Conservation (phyloP, 805 yeast genomes). For the Komagataella phaffii region DNA sequence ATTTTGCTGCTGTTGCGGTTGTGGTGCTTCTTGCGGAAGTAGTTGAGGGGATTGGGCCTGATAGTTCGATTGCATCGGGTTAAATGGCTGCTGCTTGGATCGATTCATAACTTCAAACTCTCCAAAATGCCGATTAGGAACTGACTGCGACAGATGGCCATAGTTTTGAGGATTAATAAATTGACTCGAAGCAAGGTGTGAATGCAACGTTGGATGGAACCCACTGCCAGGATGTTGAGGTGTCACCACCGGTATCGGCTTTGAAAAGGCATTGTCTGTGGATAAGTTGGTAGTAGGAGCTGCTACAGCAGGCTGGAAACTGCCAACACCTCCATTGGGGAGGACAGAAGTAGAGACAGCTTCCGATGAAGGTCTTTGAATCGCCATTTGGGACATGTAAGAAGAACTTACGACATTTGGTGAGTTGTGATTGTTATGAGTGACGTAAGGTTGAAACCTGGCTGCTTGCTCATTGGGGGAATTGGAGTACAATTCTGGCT, state of each 20-base stretch:
- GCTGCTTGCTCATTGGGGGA: not conserved
- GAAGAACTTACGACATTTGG: constrained; percentile 35
- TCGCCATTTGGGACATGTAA: constrained; percentile 14
- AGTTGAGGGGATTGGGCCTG: constrained; percentile 1
- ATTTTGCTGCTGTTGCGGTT: constrained; percentile 5
- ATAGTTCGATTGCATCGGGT: not conserved
- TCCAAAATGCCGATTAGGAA: not conserved
- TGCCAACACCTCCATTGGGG: not conserved
- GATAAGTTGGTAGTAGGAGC: constrained; percentile 43
- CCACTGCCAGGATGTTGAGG: not conserved
- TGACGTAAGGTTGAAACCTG: constrained; percentile 4
- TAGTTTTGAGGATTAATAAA: not conserved
- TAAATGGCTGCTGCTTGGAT: not conserved
- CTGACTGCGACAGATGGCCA: not conserved
- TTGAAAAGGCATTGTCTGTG: constrained; percentile 30
- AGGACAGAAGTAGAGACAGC: not conserved
- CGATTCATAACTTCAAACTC: not conserved
- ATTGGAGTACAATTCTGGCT: not conserved
- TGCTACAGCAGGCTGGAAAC: constrained; percentile 26
- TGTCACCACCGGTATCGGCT: not conserved
- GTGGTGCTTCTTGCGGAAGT: constrained; percentile 8
- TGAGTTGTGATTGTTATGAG: constrained; percentile 21
- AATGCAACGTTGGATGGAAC: not conserved
- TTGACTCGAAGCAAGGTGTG: not conserved
- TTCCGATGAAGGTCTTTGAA: not conserved